Evolutionary conservation across 305 asterid genomes (phyloP).

Genomic region (Coffea humblotiana): DNA sequence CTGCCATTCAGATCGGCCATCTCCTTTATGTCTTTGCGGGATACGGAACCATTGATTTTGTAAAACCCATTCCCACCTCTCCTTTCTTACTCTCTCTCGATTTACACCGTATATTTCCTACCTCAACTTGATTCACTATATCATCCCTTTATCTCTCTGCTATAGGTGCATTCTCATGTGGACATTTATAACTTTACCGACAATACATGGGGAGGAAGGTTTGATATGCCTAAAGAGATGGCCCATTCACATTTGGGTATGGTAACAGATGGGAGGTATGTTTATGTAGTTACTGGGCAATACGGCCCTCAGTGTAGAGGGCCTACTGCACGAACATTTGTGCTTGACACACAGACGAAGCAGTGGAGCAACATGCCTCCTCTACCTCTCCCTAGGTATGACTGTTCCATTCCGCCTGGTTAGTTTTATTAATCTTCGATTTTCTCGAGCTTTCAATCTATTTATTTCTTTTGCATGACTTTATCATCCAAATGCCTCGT

Average conservation of each 20-base stretch:
- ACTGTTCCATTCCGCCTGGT: not conserved
- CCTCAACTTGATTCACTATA: too few relatives aligned
- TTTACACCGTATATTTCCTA: too few relatives aligned
- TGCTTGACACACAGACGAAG: conserved; percentile 71
- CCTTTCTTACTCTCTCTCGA: not conserved
- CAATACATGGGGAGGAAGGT: conserved; percentile 90
- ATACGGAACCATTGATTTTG: conserved; percentile 89
- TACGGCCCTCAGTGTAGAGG: conserved; percentile 98
- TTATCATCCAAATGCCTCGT: not conserved
- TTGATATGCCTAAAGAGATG: conserved; percentile 97
- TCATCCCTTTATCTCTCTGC: not conserved
- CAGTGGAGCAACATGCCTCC: conserved; percentile 75
- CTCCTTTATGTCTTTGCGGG: conserved; percentile 94
- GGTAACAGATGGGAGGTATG: conserved; percentile 92
- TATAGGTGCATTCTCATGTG: conserved; percentile 93
- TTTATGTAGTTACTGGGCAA: conserved; percentile 84
- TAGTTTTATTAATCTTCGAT: not conserved
- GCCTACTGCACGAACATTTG: conserved; percentile 79
- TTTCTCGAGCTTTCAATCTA: conserved; percentile 9
- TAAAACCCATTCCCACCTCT: conserved; percentile 7
- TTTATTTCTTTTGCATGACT: not conserved
- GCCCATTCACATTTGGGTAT: conserved; percentile 98
- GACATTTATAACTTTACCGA: conserved; percentile 83
- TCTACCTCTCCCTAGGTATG: conserved; percentile 87
- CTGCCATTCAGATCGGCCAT: conserved; percentile 80